A percentile compares a stretch with the other conserved stretches of the same genome.
phyloP scores from a whole-genome alignment of 2,329 filamentous ascomycete genomes.

The Furcasterigmium furcatum region DNA sequence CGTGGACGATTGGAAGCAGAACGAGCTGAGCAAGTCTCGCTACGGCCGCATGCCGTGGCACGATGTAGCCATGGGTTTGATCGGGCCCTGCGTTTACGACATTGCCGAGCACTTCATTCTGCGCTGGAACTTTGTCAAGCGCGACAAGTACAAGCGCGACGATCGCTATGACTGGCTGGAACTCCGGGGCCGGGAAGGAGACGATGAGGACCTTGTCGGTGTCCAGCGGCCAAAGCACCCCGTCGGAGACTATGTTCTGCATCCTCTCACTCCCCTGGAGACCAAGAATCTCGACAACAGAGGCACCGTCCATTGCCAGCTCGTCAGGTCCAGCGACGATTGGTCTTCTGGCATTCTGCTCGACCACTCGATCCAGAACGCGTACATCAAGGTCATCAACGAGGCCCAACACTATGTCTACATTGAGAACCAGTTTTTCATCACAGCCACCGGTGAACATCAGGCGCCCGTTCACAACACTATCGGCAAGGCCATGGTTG shows the following conservation, averaged over 20 bases:
- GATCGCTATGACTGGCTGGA: constrained; percentile 80
- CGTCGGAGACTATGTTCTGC: constrained; percentile 80
- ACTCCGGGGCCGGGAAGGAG: constrained; percentile 70
- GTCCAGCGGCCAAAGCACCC: constrained; percentile 89
- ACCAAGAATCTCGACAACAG: constrained; percentile 61
- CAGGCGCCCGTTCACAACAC: constrained; percentile 84
- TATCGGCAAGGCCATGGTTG: constrained; percentile 85
- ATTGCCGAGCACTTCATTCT: constrained; percentile 94
- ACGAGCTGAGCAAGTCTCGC: constrained; percentile 87
- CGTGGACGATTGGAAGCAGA: constrained; percentile 88
- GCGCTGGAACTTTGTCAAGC: constrained; percentile 95
- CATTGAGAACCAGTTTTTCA: constrained; percentile 99
- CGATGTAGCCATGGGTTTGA: constrained; percentile 88
- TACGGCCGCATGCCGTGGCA: constrained; percentile 98
- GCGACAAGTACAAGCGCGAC: constrained; percentile 96
- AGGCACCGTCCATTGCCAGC: constrained; percentile 76
- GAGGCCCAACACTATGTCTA: constrained; percentile 92
- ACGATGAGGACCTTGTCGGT: constrained; percentile 80
- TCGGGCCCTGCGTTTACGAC: constrained; percentile 86
- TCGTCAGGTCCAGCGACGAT: constrained; percentile 87
- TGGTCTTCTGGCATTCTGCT: constrained; percentile 90
- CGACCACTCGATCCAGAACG: constrained; percentile 84
- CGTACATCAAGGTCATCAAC: constrained; percentile 79
- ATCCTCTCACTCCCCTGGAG: constrained; percentile 69
- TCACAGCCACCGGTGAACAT: constrained; percentile 86